Evolutionary conservation across 768 basidiomycete species (phyloP).

Genomic region (Phylloporus rhodoxanthus): DNA sequence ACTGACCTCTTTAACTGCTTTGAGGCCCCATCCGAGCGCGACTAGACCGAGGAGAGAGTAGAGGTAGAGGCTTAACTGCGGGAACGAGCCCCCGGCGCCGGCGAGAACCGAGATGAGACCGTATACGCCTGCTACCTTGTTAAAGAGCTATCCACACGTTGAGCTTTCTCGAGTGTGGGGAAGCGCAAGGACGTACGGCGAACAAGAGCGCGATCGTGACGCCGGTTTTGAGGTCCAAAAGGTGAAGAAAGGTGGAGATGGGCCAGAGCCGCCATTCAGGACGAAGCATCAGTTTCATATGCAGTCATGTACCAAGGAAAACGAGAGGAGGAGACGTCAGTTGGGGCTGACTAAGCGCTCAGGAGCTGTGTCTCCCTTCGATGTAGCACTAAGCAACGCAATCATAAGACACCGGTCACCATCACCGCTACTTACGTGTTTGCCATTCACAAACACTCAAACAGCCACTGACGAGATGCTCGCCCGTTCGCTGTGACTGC

Average conservation of each 20-base stretch:
- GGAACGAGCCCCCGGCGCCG: constrained; percentile 88
- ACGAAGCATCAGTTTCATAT: constrained; percentile 76
- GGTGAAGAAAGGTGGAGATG: constrained; percentile 73
- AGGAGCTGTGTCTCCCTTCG: too few relatives aligned
- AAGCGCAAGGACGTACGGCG: constrained; percentile 50
- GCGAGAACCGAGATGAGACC: constrained; percentile 88
- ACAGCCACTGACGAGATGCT: too few relatives aligned
- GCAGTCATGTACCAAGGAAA: constrained; percentile 29
- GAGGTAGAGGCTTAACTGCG: constrained; percentile 87
- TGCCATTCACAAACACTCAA: too few relatives aligned
- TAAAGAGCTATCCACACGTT: constrained; percentile 57
- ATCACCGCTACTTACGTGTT: too few relatives aligned
- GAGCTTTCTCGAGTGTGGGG: neutral
- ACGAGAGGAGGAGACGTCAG: neutral
- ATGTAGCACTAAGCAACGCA: too few relatives aligned
- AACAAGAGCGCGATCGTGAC: constrained; percentile 85
- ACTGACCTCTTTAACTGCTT: constrained; percentile 78
- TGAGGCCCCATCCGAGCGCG: constrained; percentile 81
- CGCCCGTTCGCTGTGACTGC: too few relatives aligned
- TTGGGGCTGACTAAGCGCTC: too few relatives aligned
- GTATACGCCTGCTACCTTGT: constrained; percentile 97
- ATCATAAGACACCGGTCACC: too few relatives aligned
- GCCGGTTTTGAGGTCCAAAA: constrained; percentile 92
- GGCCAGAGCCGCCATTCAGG: constrained; percentile 83
- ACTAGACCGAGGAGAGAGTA: constrained; percentile 84